Percentiles rank a stretch among this genome's conserved stretches.
These are phyloP conservation scores for Globisporangium okanoganense DNA, from an alignment of 352 stramenopile species.

Conservation along the genomic window DNA sequence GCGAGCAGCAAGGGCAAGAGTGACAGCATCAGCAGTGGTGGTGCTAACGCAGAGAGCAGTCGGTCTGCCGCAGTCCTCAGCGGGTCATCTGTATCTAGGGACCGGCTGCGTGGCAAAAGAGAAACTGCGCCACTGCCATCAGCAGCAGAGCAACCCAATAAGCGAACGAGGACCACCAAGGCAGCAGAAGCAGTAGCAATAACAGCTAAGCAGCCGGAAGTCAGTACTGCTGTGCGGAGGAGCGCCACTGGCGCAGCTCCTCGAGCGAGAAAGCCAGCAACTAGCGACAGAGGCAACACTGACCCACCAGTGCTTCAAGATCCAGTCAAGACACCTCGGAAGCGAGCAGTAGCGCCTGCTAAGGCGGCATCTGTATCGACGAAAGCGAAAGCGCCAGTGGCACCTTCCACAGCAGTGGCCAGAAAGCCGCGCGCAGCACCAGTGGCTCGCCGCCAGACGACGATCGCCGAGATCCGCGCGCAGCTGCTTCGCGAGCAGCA, in stretches of 20 bases:
- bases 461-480: constrained; percentile 39
- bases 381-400: constrained; percentile 1
- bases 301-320: not conserved
- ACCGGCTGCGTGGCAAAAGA: not conserved
- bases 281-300: not conserved
- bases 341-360: not conserved
- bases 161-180: constrained; percentile 6
- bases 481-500: constrained; percentile 49
- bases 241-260: not conserved
- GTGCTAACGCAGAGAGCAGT: constrained; percentile 8
- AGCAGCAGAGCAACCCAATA: not conserved
- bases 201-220: too few relatives aligned
- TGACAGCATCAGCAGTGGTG: not conserved
- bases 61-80: not conserved
- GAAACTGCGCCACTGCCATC: not conserved
- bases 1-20: constrained; percentile 16
- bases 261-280: not conserved
- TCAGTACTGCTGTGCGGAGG: not conserved
- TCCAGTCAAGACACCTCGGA: constrained; percentile 3
- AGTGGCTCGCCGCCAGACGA: constrained; percentile 19
- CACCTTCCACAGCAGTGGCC: not conserved
- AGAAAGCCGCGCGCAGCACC: constrained; percentile 2
- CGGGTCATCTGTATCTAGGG: not conserved
- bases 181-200: not conserved
- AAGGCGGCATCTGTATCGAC: not conserved